phyloP scores from a whole-genome alignment of 2,329 filamentous ascomycete genomes.

The Nannizziopsis arthrosporioides region DNA sequence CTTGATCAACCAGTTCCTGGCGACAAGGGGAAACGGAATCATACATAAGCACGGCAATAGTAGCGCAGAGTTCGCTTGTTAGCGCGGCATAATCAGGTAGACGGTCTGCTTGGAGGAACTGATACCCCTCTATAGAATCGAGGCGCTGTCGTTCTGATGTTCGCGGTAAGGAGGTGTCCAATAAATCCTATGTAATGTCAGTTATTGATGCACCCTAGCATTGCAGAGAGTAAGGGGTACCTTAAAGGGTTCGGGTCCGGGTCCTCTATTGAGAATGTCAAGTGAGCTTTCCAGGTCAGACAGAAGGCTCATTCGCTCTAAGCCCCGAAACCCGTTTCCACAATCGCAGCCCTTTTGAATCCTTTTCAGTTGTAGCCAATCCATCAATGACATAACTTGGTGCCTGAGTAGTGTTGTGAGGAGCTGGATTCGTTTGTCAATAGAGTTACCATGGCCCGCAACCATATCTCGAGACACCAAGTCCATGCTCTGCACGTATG shows the following conservation, averaged over 20 bases:
- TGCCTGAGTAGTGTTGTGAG: constrained; percentile 54
- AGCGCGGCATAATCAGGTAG: constrained; percentile 35
- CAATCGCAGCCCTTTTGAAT: constrained; percentile 5
- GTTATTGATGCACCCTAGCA: not conserved
- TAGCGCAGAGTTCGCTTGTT: constrained; percentile 25
- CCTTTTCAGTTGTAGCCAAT: constrained; percentile 38
- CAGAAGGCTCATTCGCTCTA: constrained; percentile 23
- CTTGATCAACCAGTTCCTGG: constrained; percentile 18
- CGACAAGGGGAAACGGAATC: constrained; percentile 16
- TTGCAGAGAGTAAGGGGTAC: constrained; percentile 16
- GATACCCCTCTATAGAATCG: constrained; percentile 45
- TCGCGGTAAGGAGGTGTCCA: constrained; percentile 54
- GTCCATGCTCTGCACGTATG: constrained; percentile 69
- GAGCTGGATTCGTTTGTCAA: constrained; percentile 49
- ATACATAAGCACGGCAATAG: constrained; percentile 23
- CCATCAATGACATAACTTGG: constrained; percentile 54
- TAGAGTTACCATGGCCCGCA: constrained; percentile 26
- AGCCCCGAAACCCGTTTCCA: constrained; percentile 19
- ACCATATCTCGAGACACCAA: constrained; percentile 54
- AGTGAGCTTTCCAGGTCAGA: constrained; percentile 28
- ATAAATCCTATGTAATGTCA: constrained; percentile 30
- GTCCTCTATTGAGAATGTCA: constrained; percentile 25
- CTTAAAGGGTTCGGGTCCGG: constrained; percentile 20
- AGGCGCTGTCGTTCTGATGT: constrained; percentile 43
- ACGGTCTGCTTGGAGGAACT: constrained; percentile 43